These are phyloP conservation scores for Emericellopsis terricola DNA, from an alignment of 495 filamentous ascomycete genomes.

Conservation along the genomic window DNA sequence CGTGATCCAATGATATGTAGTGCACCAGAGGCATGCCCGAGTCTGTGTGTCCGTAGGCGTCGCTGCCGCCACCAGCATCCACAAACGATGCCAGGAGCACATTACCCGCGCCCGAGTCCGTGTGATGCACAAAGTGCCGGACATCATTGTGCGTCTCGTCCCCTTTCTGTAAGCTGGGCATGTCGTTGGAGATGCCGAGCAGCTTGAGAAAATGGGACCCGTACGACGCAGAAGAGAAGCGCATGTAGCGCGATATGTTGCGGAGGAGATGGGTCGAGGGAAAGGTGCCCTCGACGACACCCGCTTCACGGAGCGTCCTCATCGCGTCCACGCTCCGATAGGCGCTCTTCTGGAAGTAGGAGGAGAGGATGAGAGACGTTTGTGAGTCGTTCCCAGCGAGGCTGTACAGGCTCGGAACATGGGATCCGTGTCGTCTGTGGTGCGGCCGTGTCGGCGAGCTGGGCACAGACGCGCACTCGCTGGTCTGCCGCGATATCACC, in stretches of 20 bases:
- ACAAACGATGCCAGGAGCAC: constrained; percentile 63
- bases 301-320: constrained; percentile 34
- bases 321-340: constrained; percentile 39
- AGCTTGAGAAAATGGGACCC: constrained; percentile 52
- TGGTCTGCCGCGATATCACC: neutral
- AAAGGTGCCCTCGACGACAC: constrained; percentile 43
- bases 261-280: constrained; percentile 46
- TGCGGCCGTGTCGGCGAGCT: neutral
- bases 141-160: constrained; percentile 45
- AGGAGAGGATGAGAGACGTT: constrained; percentile 42
- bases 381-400: constrained; percentile 45
- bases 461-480: neutral
- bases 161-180: constrained; percentile 23
- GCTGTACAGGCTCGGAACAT: constrained; percentile 51
- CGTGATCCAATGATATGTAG: constrained; percentile 61
- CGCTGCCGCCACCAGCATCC: constrained; percentile 56
- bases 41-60: constrained; percentile 49
- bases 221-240: constrained; percentile 63
- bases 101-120: constrained; percentile 43
- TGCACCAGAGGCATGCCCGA: constrained; percentile 65
- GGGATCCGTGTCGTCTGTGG: constrained; percentile 19
- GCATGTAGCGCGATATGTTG: constrained; percentile 58
- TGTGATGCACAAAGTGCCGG: constrained; percentile 53
- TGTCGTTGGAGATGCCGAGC: constrained; percentile 42
- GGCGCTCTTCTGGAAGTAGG: constrained; percentile 29